Conservation (phyloP, 805 yeast genomes). For the Metschnikowia lochheadii region DNA sequence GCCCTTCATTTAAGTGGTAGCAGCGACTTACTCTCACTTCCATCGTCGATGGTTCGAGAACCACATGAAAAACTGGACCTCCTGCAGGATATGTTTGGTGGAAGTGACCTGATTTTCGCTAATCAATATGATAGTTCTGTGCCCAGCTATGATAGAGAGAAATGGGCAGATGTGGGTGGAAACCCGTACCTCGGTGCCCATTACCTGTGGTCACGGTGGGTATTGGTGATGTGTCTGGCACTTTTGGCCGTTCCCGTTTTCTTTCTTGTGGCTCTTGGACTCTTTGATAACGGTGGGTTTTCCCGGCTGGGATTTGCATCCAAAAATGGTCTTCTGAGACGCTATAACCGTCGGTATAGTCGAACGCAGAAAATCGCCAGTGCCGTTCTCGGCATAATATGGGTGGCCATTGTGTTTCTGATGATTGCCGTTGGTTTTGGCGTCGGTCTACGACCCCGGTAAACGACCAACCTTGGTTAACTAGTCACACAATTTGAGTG, state of each 20-base stretch:
- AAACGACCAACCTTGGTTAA: too few relatives aligned
- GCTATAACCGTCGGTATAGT: constrained; percentile 12
- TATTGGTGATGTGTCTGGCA: constrained; percentile 28
- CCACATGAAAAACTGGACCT: constrained; percentile 5
- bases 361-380: constrained; percentile 29
- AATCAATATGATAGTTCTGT: not conserved
- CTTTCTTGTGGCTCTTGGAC: constrained; percentile 32
- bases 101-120: not conserved
- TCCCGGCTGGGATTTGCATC: constrained; percentile 10
- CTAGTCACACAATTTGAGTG: too few relatives aligned
- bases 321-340: constrained; percentile 8
- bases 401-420: constrained; percentile 32
- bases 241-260: constrained; percentile 37
- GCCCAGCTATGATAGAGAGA: not conserved
- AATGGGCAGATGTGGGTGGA: not conserved
- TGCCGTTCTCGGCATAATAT: constrained; percentile 28
- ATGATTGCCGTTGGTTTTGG: constrained; percentile 41
- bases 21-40: constrained; percentile 5
- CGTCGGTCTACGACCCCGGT: constrained; percentile 16
- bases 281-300: constrained; percentile 28
- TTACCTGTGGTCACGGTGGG: constrained; percentile 19
- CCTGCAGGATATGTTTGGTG: constrained; percentile 7
- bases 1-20: not conserved
- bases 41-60: constrained; percentile 14
- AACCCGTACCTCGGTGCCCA: not conserved